A percentile compares a stretch with the other conserved stretches of the same genome.
phyloP scores from a whole-genome alignment of 2,329 filamentous ascomycete genomes.

The Aspergillus tamarii region DNA sequence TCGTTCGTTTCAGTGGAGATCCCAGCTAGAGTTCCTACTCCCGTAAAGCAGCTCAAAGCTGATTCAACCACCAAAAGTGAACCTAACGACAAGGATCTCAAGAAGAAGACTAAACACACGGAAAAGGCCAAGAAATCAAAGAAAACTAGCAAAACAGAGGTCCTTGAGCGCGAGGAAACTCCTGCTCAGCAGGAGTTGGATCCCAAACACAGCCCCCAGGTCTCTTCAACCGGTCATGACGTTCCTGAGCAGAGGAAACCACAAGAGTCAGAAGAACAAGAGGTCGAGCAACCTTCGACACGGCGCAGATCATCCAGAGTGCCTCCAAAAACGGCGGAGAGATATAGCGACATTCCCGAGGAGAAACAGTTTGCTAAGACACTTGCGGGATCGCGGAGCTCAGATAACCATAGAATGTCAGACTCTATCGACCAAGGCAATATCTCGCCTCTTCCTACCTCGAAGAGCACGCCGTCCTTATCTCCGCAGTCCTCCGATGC shows the following conservation, averaged over 20 bases:
- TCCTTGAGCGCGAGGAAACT: slow-evolving; percentile 12
- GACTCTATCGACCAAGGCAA: slow-evolving; percentile 14
- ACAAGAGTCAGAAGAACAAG: slow-evolving; percentile 21
- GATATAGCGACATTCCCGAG: slow-evolving; percentile 42
- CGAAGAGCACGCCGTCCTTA: slow-evolving; percentile 59
- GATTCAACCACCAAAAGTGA: slow-evolving; percentile 20
- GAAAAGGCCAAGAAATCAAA: slow-evolving; percentile 35
- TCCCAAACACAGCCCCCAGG: slow-evolving; percentile 1
- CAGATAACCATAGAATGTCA: slow-evolving; percentile 16
- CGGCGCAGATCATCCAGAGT: slow-evolving; percentile 30
- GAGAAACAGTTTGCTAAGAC: slow-evolving; percentile 39
- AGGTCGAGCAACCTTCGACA: slow-evolving; percentile 18
- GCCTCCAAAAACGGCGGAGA: slow-evolving; percentile 40
- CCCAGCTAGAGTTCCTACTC: slow-evolving; percentile 25
- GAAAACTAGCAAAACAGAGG: slow-evolving; percentile 15
- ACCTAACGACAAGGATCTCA: slow-evolving; percentile 23
- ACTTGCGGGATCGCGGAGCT: slow-evolving; percentile 30
- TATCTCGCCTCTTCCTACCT: slow-evolving; percentile 40
- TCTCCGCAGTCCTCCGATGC: slow-evolving; percentile 78
- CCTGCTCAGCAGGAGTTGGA: not conserved
- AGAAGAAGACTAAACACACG: slow-evolving; percentile 31
- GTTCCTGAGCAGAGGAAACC: slow-evolving; percentile 24
- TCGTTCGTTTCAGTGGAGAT: slow-evolving; percentile 37
- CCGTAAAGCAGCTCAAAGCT: slow-evolving; percentile 36
- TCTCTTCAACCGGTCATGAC: not conserved